Evolutionary conservation across 2,329 filamentous ascomycete species (phyloP), one percentile per base, ranked within the genome.

Genomic region (Ramularia endophylla): DNA sequence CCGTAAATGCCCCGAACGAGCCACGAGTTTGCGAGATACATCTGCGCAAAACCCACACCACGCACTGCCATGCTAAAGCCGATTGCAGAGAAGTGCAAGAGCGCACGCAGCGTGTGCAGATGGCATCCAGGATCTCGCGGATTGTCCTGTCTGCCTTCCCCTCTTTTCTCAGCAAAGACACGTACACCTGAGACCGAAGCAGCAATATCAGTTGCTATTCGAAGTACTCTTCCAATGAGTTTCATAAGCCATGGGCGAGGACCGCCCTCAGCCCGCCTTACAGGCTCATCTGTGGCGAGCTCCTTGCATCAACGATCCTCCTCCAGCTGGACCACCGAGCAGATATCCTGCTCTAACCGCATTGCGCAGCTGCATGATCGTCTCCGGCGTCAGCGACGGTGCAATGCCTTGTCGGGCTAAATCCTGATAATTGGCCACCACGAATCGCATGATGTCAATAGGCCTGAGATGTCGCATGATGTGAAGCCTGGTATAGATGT

Each of bases 401-500:
- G 61, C 61, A 28, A 64, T 63, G 3, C 60, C 58, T 44, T 59
- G 57, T 20, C 52, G 38, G 16, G 52, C 55, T 36, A 64, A 38
- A 31, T 58, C 49, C 36, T 60, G 55, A 44, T 64, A 64, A 31
- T 64, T 62, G 16, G 62, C 61, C 36, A 65, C 44, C 2, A 67
- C 56, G 41, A 70, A 62, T 4, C 62, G 57, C 40, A 68, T 61
- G 8, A 59, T 54, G 39, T 67, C 66, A 7, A 55, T 43, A 1
- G 63, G 65, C 28, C 57, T 57, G 15, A 68, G 50, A 25, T 64
- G 53, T 4, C 54, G 48, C 39, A 69, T 61, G 8, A 70, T 64
- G 22, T 65, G 55, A 9, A 56, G 46, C 22, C 22, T 25, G 6
- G 22, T 34, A 66, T 57, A 11, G 69, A 62, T 17, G 63, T 18